phyloP scores from a whole-genome alignment of 2,329 filamentous ascomycete genomes.

The Ceratocystis ficicola region DNA sequence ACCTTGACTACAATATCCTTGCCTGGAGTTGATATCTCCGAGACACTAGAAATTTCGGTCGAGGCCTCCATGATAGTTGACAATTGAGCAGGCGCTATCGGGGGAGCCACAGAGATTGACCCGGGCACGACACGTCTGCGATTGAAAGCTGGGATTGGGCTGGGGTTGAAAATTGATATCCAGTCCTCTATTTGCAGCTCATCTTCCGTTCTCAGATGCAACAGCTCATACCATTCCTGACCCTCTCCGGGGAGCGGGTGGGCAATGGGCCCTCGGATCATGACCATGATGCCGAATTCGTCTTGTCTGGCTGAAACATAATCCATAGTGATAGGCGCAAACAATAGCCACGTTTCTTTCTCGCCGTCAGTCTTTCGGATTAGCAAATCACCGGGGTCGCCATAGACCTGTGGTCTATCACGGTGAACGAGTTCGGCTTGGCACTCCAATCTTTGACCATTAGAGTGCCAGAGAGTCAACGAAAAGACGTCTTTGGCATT shows the following conservation, averaged over 20 bases:
- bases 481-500: conserved; percentile 83
- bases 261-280: conserved; percentile 55
- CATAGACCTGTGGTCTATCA: conserved; percentile 58
- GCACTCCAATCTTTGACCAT: conserved; percentile 78
- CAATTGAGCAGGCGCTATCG: conserved; percentile 11
- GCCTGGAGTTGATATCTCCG: conserved; percentile 13
- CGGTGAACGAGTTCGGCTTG: conserved; percentile 76
- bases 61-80: conserved; percentile 21
- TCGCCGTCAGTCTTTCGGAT: conserved; percentile 76
- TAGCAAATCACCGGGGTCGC: conserved; percentile 68
- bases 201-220: conserved; percentile 64
- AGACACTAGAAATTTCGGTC: conserved; percentile 11
- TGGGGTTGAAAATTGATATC: conserved; percentile 60
- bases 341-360: conserved; percentile 67
- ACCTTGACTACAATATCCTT: conserved; percentile 16
- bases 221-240: conserved; percentile 69
- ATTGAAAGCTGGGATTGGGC: conserved; percentile 37
- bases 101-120: conserved; percentile 3
- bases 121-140: conserved; percentile 28
- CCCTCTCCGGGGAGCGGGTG: conserved; percentile 37
- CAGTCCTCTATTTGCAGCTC: conserved; percentile 73
- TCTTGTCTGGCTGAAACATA: conserved; percentile 71
- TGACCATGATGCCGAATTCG: conserved; percentile 63
- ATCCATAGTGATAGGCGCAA: conserved; percentile 67
- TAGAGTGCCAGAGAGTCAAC: conserved; percentile 74